Conservation (phyloP, 176 grass and related monocot genomes). For the Guadua angustifolia region DNA sequence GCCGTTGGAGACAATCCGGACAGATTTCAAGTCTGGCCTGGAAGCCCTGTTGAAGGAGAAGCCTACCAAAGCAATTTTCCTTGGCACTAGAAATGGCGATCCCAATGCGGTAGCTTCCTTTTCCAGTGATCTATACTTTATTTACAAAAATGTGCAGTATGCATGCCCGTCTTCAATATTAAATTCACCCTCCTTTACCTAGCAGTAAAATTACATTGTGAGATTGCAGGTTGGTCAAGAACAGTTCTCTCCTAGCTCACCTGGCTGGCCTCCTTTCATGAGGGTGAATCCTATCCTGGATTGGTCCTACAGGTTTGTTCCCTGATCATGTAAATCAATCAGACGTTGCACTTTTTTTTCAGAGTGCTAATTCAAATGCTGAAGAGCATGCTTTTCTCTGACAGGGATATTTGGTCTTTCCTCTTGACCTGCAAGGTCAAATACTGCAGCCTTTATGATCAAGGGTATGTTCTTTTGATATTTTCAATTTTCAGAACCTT, state of each 20-base stretch:
- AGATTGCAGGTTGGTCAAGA: constrained; percentile 61
- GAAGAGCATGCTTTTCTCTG: constrained; percentile 15
- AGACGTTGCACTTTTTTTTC: background rate
- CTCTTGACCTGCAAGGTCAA: constrained; percentile 64
- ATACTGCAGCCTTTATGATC: constrained; percentile 73
- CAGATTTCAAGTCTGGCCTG: constrained; percentile 70
- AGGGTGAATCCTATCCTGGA: constrained; percentile 78
- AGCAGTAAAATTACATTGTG: background rate
- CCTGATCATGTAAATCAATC: background rate
- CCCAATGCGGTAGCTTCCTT: constrained; percentile 53
- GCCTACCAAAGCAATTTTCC: constrained; percentile 70
- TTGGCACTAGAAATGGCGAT: constrained; percentile 71
- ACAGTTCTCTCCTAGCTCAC: constrained; percentile 69
- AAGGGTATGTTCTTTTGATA: constrained; percentile 49
- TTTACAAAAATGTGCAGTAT: background rate
- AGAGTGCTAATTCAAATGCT: background rate
- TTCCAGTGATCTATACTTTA: background rate
- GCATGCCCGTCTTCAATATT: background rate
- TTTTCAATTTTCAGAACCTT: background rate
- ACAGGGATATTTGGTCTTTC: constrained; percentile 76
- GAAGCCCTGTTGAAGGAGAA: constrained; percentile 59
- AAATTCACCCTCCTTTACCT: background rate
- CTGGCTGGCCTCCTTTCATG: constrained; percentile 72
- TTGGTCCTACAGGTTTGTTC: constrained; percentile 67
- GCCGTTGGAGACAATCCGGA: constrained; percentile 65